Base-by-base conservation (phyloP, 2,329 filamentous ascomycete genomes). In the Penicillium sp. region DNA sequence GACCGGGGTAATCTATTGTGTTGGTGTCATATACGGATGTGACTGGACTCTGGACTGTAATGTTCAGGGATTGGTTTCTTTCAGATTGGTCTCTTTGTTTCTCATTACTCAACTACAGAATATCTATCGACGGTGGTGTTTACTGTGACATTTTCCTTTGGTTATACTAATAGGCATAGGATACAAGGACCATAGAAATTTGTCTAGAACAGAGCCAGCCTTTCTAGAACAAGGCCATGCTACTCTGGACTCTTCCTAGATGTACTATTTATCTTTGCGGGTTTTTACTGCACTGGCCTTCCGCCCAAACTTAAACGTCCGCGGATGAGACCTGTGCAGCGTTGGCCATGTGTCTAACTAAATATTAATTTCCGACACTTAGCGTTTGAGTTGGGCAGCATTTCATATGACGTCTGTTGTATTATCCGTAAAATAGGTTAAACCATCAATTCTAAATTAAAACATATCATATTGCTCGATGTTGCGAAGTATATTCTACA, bases 331-430 rank as follows among this genome's bases (percentile, higher is more conserved):
- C 29, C 29, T 11, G 29, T 23, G 42, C 47, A 44, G 39, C 46
- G n/a, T 50, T 47, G 49, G 51, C 51, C 51, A 54, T 54, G 51
- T 54, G 51, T 44, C 51, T 32, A 53, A 39, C 51, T 46, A 54
- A 50, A 54, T 39, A 50, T 44, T 50, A 50, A 54, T 54, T 41
- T 50, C 46, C 46, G 40, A 50, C 13, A 19, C 42, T 16, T 18
- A 47, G 45, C 42, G 34, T 42, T 8, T 32, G n/a, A 43, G 46
- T 54, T 54, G 51, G 51, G 51, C 51, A 49, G 51, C 46, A 54
- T 50, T 54, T 9, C 29, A 35, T 26, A 19, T 18, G n/a, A 13
- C 23, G 23, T 23, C 30, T 3, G 10, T n/a, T 44, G 18, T 6
- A 7, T 16, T 5, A 16, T 30, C 11, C 1, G 3, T 19, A 6